Base-by-base conservation (phyloP, 345 rosid genomes). In the Lepidium africanum region DNA sequence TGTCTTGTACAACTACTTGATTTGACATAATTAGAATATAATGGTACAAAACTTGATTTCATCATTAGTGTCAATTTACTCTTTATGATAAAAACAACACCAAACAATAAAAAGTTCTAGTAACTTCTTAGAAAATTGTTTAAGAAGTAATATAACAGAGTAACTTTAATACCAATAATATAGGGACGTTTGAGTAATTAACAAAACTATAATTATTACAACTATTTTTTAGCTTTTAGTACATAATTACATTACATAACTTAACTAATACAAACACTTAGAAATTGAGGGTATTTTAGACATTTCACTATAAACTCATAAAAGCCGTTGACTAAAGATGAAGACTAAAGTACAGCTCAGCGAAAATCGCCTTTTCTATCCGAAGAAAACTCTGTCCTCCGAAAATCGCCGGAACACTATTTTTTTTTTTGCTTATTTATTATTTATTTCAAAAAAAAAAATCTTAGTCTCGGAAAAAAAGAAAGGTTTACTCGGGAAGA, bases 271-370 rank as follows among this genome's bases (percentile, higher is more conserved):
- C 4, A 25, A 27, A 6, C 32, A 30, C 7, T 30, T 25, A 40
- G 8, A 41, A 12, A 1, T 14, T 3, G 10, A 63, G 36, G 76
- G 65, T 40, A 4, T 1, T 40, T 0, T n/a, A 11, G 71, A 39
- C 71, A 65, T 40, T 72, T 64, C 35, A 13, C 0, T 1, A 1
- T 30, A 30, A 30, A 11, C 3, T 30, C 5, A 5, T 3, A 39
- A 59, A 59, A 59, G 62, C 47, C 77, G 72, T 73, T 73, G 72
- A 73, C 77, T 49, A 49, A 2, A 15, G 12, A 6, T 45, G 64
- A 71, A 5, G 58, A 72, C 76, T 25, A 21, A 64, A 30, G 47
- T 59, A 58, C 77, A 66, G 62, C 77, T 59, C 67, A 58, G 21
- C 40, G 12, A 4, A n/a, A 49, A 55, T 27, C 59, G 42, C 50